Percentiles rank a stretch among this genome's conserved stretches.
Evolutionary conservation across 2,329 filamentous ascomycete genomes (phyloP).

Genomic region (Emergomyces pasteurianus): DNA sequence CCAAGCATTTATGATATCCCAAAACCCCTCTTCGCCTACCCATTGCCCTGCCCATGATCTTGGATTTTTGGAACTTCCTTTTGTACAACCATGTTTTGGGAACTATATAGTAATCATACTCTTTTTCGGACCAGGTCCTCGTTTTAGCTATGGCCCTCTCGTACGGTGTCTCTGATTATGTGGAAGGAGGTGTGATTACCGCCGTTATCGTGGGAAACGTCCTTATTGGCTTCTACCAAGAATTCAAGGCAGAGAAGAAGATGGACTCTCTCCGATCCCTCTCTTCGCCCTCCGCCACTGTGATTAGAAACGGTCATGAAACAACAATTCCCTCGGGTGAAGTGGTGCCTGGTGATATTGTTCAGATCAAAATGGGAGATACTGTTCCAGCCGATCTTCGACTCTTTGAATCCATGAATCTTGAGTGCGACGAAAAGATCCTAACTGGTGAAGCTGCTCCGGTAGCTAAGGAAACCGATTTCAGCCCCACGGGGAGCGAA

Average conservation of each 20-base stretch:
- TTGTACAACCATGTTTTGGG: not conserved
- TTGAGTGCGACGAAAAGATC: conserved; percentile 58
- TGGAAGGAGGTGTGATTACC: conserved; percentile 48
- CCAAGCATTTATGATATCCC: not conserved
- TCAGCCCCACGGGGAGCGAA: conserved; percentile 17
- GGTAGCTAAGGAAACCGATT: conserved; percentile 40
- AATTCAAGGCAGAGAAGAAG: conserved; percentile 48
- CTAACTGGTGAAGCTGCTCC: conserved; percentile 51
- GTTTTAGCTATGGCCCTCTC: conserved; percentile 59
- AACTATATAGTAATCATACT: conserved; percentile 8
- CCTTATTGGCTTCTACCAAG: conserved; percentile 47
- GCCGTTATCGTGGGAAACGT: conserved; percentile 48
- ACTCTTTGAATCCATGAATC: conserved; percentile 50
- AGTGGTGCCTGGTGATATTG: conserved; percentile 49
- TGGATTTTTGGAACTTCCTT: not conserved
- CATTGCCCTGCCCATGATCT: not conserved
- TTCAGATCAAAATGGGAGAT: conserved; percentile 42
- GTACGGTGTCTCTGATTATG: conserved; percentile 44
- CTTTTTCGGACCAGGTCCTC: conserved; percentile 46
- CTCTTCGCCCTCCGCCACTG: conserved; percentile 44
- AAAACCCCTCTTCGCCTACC: not conserved
- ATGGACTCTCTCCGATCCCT: conserved; percentile 46
- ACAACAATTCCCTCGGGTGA: conserved; percentile 42
- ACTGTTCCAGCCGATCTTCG: conserved; percentile 49
- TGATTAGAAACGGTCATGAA: conserved; percentile 44